phyloP scores from a whole-genome alignment of 495 filamentous ascomycete species.

The Daldinia decipiens region DNA sequence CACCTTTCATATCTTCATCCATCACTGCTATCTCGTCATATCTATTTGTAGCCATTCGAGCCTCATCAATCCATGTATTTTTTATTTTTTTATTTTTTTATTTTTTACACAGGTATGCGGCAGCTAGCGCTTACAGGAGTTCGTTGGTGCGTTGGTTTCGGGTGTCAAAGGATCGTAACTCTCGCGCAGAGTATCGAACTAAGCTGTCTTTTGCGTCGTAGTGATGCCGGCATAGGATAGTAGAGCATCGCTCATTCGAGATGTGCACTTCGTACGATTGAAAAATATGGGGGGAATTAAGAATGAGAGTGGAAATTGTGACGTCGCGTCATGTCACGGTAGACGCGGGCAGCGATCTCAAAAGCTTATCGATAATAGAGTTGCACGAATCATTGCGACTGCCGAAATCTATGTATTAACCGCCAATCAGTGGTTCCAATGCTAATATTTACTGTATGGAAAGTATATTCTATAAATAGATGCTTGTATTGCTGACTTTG shows the following conservation, averaged over 20 bases:
- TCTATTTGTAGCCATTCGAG: constrained; percentile 28
- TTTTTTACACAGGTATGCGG: not conserved
- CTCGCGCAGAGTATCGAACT: not conserved
- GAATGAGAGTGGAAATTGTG: constrained; percentile 32
- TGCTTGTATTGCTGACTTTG: not conserved
- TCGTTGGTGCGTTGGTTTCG: not conserved
- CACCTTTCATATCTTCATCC: constrained; percentile 42
- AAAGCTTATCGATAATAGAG: constrained; percentile 32
- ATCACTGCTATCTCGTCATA: constrained; percentile 47
- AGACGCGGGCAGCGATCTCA: constrained; percentile 19
- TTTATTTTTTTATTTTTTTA: too few species aligned
- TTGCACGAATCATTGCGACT: constrained; percentile 15
- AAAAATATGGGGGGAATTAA: constrained; percentile 12
- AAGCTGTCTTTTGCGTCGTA: not conserved
- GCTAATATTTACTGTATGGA: constrained; percentile 2
- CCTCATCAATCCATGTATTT: not conserved
- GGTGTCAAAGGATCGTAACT: constrained; percentile 9
- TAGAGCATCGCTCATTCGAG: constrained; percentile 11
- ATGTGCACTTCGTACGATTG: not conserved
- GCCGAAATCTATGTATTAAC: constrained; percentile 5
- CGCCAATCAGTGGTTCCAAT: constrained; percentile 25
- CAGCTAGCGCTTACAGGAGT: not conserved
- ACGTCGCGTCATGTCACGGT: constrained; percentile 38
- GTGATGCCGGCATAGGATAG: not conserved
- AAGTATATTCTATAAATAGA: constrained; percentile 6